Evolutionary conservation across 2,329 filamentous ascomycete species (phyloP), one percentile per base, ranked within the genome.

Genomic region (Ascochyta rabiei): DNA sequence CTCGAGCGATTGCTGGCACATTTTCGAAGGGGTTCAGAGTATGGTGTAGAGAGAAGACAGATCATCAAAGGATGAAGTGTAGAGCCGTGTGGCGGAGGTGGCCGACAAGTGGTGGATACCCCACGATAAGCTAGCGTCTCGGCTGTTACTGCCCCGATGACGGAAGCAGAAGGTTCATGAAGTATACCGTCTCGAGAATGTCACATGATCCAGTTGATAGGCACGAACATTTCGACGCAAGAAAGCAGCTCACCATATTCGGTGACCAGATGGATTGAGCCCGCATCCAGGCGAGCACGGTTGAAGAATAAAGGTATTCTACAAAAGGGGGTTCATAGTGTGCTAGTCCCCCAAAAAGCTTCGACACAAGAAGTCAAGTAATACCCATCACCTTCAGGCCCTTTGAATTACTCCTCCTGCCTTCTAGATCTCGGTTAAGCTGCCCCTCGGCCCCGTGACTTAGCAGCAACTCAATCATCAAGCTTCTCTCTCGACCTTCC

Each of bases 361-460:
- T 7, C 31, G 3, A 8, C 9, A 12, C 40, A 56, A 8, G 19
- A 4, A 33, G 30, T 50, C 42, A 55, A n/a, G 56, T 61, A 8
- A 66, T 41, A 3, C 65, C 65, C 45, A 68, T 50, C 4, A 68
- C 44, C 26, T 53, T 65, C 31, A 60, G 48, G 9, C 65, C 65
- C 37, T 68, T 68, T 16, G 59, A 59, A 43, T 67, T 60, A 13
- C 62, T 58, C 39, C 64, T 60, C 12, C 50, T 46, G 9, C 54
- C 54, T 15, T 63, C 62, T 34, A 57, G 19, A 19, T 54, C 56
- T 39, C 51, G 55, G 16, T 54, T 57, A 1, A 61, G 44, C 21
- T 69, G 63, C 2, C 61, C 64, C 18, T 68, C 69, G 8, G 70
- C 71, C 4, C 71, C 71, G 56, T 69, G 63, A 9, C 61, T 61